phyloP scores from a whole-genome alignment of 257 asterid species.

The Mitragyna speciosa region DNA sequence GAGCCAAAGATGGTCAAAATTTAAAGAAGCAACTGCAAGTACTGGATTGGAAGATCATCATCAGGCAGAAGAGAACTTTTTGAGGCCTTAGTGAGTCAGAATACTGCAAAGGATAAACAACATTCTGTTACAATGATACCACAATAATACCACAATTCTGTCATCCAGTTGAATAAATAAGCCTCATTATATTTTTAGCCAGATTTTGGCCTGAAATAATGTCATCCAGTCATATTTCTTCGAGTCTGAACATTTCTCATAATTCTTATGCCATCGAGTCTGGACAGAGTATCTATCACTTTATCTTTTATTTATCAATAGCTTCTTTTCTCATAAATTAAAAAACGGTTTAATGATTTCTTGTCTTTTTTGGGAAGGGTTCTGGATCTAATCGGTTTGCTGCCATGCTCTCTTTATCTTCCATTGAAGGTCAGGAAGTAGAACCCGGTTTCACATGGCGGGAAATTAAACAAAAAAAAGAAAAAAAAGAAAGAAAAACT shows the following conservation, averaged over 20 bases:
- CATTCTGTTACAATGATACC: background rate
- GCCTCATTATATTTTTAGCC: no score
- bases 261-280: conserved; percentile 74
- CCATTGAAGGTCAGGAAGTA: conserved; percentile 3
- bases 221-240: no score
- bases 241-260: conserved; percentile 80
- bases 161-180: no score
- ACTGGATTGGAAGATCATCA: background rate
- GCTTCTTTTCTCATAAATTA: background rate
- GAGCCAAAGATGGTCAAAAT: background rate
- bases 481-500: no score
- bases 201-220: no score
- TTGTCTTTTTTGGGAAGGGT: background rate
- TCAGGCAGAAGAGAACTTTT: background rate
- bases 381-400: conserved; percentile 11
- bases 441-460: conserved; percentile 42
- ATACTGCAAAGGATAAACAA: conserved; percentile 28
- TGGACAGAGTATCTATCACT: conserved; percentile 75
- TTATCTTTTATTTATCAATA: conserved; percentile 42
- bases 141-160: background rate
- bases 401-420: conserved; percentile 20
- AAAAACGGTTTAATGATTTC: no score
- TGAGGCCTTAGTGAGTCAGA: conserved; percentile 13
- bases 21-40: background rate
- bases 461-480: background rate